Conservation (phyloP, 2,329 filamentous ascomycete genomes). For the Pseudogymnoascus destructans region DNA sequence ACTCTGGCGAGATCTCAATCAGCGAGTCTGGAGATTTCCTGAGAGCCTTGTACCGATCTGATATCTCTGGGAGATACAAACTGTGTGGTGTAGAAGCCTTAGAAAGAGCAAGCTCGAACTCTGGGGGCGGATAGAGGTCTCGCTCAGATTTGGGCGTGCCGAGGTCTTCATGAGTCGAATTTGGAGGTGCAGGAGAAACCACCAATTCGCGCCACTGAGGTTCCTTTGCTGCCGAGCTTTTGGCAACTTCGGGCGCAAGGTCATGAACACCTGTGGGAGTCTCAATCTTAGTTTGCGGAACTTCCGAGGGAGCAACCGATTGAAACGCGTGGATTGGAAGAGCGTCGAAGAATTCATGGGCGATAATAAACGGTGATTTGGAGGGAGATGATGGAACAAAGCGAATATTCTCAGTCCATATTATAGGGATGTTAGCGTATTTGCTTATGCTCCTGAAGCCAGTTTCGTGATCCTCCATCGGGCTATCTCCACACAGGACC, state of each 20-base stretch:
- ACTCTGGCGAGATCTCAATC: constrained; percentile 85
- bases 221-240: constrained; percentile 23
- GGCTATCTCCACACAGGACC: constrained; percentile 63
- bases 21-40: constrained; percentile 54
- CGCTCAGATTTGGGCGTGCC: constrained; percentile 39
- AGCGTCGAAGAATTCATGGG: constrained; percentile 97
- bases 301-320: constrained; percentile 39
- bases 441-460: constrained; percentile 67
- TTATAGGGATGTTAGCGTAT: constrained; percentile 58
- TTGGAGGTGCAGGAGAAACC: constrained; percentile 52
- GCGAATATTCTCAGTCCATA: constrained; percentile 63
- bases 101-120: constrained; percentile 78
- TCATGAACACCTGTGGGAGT: constrained; percentile 30
- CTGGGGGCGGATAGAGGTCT: constrained; percentile 42
- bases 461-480: constrained; percentile 55
- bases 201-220: constrained; percentile 74
- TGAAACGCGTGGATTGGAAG: constrained; percentile 94
- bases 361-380: constrained; percentile 82
- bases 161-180: constrained; percentile 39
- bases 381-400: constrained; percentile 34
- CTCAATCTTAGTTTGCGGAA: constrained; percentile 25
- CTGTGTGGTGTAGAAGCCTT: constrained; percentile 67
- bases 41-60: constrained; percentile 63
- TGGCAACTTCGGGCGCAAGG: constrained; percentile 20
- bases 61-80: constrained; percentile 71